Evolutionary conservation across 768 basidiomycete species (phyloP), one percentile per base, ranked within the genome.

Genomic region (Boletus reticuloceps): DNA sequence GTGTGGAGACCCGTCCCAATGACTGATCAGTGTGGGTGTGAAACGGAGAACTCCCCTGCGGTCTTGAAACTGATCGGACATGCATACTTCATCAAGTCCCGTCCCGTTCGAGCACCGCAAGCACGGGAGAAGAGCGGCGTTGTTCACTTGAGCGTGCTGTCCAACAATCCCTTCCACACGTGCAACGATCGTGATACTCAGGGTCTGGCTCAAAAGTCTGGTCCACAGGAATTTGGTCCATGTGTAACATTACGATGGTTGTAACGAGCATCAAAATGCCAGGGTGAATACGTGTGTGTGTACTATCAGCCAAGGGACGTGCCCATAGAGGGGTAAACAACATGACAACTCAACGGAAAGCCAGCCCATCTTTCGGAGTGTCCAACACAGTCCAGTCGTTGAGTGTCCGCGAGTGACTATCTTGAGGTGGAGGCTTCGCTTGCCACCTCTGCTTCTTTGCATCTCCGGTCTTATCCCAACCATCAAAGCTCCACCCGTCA

Each of bases 401-500:
- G 2, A 16, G 27, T 17, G 39, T 50, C 39, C 29, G 54, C 25
- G 54, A 22, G 45, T 16, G 6, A 1, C 17, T 22, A 1, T 51
- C 49, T 29, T 14, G 45, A 29, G 49, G 10, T 13, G 19, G 10
- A 17, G 42, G 2, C 29, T 14, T 32, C 20, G 19, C 17, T 53
- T 38, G 51, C 20, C 51, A 25, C 25, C 31, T 42, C 19, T 17
- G 50, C 41, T 27, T 60, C 32, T 12, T 56, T 47, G 16, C 31
- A 8, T 51, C 41, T 11, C 32, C 48, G 3, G 14, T 8, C 7
- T 39, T 48, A 20, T 54, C 56, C 83, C 83, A 84, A 16, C 75
- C 64, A 49, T 79, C 74, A 53, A 86, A 86, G 32, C 72, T 74
- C 77, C 79, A 82, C 1, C 69, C 71, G 37, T 79, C 77, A 31